Percentiles rank a stretch among this genome's conserved stretches.
Conservation (phyloP, 2,329 filamentous ascomycete species). For the Amphichorda felina region DNA sequence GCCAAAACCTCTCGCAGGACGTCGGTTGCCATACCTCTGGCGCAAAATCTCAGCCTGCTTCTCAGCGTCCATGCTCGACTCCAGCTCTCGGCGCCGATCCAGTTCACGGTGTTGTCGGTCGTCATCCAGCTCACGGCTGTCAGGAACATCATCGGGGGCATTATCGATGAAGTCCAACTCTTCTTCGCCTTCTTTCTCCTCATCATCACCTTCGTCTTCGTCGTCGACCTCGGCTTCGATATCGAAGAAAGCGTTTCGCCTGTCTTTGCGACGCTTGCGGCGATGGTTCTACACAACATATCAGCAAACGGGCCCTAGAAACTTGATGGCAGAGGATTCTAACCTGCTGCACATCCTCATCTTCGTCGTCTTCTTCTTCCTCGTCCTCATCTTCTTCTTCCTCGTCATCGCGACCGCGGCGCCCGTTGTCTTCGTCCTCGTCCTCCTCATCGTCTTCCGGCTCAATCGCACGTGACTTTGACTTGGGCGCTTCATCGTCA, state of each 20-base stretch:
- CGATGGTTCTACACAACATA: slow-evolving; percentile 33
- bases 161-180: slow-evolving; percentile 79
- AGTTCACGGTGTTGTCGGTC: slow-evolving; percentile 90
- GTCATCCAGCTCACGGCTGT: slow-evolving; percentile 70
- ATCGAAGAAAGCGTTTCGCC: slow-evolving; percentile 84
- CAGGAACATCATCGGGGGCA: slow-evolving; percentile 77
- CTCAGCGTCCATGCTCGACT: slow-evolving; percentile 83
- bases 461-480: slow-evolving; percentile 5
- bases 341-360: slow-evolving; percentile 58
- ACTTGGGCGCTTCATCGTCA: slow-evolving; percentile 11
- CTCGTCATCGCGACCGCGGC: slow-evolving; percentile 25
- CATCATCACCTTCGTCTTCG: slow-evolving; percentile 77
- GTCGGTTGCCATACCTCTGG: slow-evolving; percentile 76
- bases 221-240: slow-evolving; percentile 97
- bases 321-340: background rate
- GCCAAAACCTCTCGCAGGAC: slow-evolving; percentile 48
- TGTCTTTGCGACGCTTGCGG: slow-evolving; percentile 68
- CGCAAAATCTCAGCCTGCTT: slow-evolving; percentile 80
- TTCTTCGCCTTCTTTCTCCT: slow-evolving; percentile 79
- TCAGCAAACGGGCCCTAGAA: background rate
- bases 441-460: slow-evolving; percentile 21
- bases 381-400: slow-evolving; percentile 41
- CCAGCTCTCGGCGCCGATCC: slow-evolving; percentile 80
- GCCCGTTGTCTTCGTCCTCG: slow-evolving; percentile 21
- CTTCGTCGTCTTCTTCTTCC: slow-evolving; percentile 54